A percentile compares a stretch with the other conserved stretches of the same genome.
Evolutionary conservation across 208 protist genomes (phyloP).

Genomic region (Crithidia acanthocephali): DNA sequence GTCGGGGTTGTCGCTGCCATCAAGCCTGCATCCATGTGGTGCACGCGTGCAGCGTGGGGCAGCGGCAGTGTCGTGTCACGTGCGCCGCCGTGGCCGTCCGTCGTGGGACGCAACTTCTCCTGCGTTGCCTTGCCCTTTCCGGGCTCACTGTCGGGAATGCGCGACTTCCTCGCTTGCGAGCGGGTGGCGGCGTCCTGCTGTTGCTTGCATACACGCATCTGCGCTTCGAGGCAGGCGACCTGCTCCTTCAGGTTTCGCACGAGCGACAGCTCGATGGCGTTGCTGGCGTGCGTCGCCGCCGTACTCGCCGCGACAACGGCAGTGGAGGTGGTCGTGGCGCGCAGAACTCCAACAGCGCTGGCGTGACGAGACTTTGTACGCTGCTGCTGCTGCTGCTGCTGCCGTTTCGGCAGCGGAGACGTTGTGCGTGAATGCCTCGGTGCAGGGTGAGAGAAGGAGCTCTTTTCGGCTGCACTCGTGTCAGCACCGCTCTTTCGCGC

Average conservation of each 20-base stretch:
- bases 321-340: neutral
- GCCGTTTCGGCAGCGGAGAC: no score
- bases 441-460: no score
- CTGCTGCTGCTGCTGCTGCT: no score
- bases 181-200: conserved; percentile 21
- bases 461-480: no score
- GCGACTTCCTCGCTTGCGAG: neutral
- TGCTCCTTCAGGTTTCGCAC: conserved; percentile 77
- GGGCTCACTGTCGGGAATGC: neutral
- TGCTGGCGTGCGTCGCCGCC: neutral
- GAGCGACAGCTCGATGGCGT: conserved; percentile 45
- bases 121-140: no score
- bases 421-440: no score
- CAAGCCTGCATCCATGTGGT: conserved; percentile 1
- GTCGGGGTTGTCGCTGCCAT: neutral
- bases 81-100: neutral
- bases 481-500: no score
- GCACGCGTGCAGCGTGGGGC: conserved; percentile 7
- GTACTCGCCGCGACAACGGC: neutral
- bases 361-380: no score
- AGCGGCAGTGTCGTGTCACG: conserved; percentile 1
- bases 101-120: neutral
- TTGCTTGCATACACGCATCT: conserved; percentile 45
- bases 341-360: neutral
- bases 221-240: conserved; percentile 61